Percentiles rank a stretch among this genome's conserved stretches.
Evolutionary conservation across 1,284 basidiomycete species (phyloP).

Genomic region (Crepidotus sp.): DNA sequence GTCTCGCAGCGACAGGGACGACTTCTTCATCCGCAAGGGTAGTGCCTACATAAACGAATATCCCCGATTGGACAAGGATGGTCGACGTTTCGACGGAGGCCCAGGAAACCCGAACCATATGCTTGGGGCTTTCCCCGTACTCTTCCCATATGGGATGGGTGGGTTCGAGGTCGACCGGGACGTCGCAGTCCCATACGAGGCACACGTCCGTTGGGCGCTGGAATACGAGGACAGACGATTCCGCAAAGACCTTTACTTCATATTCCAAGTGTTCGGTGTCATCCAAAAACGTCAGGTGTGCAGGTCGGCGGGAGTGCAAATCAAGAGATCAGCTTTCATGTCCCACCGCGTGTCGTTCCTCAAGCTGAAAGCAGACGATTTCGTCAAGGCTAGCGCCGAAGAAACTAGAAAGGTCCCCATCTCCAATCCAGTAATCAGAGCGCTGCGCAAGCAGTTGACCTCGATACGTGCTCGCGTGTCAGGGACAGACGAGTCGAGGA

Average conservation of each 20-base stretch:
- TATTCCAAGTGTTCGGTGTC: not conserved
- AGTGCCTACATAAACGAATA: not conserved
- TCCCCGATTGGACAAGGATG: slow-evolving; percentile 5
- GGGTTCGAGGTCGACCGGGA: not conserved
- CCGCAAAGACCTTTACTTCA: not conserved
- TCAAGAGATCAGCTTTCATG: not conserved
- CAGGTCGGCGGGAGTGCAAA: not conserved
- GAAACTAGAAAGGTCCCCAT: not conserved
- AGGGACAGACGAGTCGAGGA: not conserved
- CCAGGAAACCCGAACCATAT: slow-evolving; percentile 19
- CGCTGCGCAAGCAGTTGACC: not conserved
- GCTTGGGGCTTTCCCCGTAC: not conserved
- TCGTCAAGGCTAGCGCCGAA: not conserved
- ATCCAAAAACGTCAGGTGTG: not conserved
- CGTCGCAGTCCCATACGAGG: not conserved
- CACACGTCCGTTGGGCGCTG: not conserved
- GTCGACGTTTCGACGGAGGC: slow-evolving; percentile 10
- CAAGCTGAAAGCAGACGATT: not conserved
- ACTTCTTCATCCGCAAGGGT: not conserved
- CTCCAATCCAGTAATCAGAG: not conserved
- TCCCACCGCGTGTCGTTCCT: not conserved
- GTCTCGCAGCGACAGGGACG: too few species aligned
- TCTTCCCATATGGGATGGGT: not conserved
- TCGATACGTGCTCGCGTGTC: not conserved
- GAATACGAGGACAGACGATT: not conserved